A percentile compares a stretch with the other conserved stretches of the same genome.
Evolutionary conservation across 345 rosid genomes (phyloP).

Genomic region (Streptanthus diversifolius): DNA sequence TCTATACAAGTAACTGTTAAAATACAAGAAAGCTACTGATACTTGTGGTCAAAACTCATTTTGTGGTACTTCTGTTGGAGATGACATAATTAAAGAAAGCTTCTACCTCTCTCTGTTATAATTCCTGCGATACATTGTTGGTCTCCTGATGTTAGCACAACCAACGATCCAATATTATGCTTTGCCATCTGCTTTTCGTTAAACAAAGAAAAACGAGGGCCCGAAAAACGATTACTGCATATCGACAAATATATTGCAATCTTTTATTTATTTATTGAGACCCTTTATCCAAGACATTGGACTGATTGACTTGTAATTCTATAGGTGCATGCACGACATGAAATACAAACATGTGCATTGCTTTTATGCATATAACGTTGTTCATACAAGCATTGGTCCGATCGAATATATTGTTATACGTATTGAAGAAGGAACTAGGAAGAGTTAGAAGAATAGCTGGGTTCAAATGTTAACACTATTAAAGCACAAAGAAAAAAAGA

Average conservation of each 20-base stretch:
- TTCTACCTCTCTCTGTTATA: constrained; percentile 80
- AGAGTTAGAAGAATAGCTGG: no score
- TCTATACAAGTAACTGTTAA: neutral
- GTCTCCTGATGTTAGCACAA: constrained; percentile 80
- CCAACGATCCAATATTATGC: constrained; percentile 79
- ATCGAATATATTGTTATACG: neutral
- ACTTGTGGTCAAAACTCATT: neutral
- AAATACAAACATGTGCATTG: neutral
- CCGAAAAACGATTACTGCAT: neutral
- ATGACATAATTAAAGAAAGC: neutral
- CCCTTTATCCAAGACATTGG: neutral
- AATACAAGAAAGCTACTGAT: neutral
- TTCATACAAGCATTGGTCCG: neutral
- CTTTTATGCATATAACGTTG: neutral
- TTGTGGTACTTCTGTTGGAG: neutral
- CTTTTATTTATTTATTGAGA: neutral
- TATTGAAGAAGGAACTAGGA: no score
- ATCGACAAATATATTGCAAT: neutral
- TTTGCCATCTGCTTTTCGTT: constrained; percentile 65
- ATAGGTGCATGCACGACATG: neutral
- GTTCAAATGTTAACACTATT: no score
- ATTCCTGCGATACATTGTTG: constrained; percentile 71
- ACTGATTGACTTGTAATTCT: neutral
- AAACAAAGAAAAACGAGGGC: neutral
- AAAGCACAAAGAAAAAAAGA: no score